Evolutionary conservation across 2,329 filamentous ascomycete species (phyloP), one percentile per base, ranked within the genome.

Genomic region (Madurella mycetomatis): DNA sequence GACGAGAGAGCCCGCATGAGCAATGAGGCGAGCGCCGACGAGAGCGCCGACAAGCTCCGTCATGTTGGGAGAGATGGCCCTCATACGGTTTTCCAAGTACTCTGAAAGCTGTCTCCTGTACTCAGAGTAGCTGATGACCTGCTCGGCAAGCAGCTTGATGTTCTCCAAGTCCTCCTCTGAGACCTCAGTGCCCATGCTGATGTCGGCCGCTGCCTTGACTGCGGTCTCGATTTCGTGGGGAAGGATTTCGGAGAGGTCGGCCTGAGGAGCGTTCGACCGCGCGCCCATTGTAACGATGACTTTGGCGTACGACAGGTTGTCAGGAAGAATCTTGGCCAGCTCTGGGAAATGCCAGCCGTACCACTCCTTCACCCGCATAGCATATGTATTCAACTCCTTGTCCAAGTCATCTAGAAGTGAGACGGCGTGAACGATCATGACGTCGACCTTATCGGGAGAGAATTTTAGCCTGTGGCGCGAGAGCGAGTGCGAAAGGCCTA

Each of bases 261-360:
- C 82, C 50, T 82, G 81, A 60, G 84, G 78, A 57, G 87, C 87
- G 68, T 90, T 91, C 62, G 87, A 84, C 62, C 94, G 87, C 82
- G 95, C 90, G 64, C 94, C 94, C 78, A 95, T 89, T 61, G 86
- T 83, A 48, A 96, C 76, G 55, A 99, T 90, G 55, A 99, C 86
- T 63, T 86, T 87, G 56, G 92, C 86, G 71, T 96, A 99, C 61
- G 92, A 92, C 59, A 96, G 77, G 75, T 99, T 99, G 80, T 99
- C 94, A 73, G 95, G 95, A 64, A 96, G 81, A 68, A 97, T 96
- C 76, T 92, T 92, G 68, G 90, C 92, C 81, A 99, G 85, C 78
- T 99, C 94, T 41, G 94, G 94, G 79, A 97, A 99, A 75, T 97
- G 94, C 94, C 94, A 99, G 67, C 94, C 94, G 71, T 99, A 99